Evolutionary conservation across 192 early-diverging fungal species (phyloP).

Genomic region (Coemansia aciculifera): DNA sequence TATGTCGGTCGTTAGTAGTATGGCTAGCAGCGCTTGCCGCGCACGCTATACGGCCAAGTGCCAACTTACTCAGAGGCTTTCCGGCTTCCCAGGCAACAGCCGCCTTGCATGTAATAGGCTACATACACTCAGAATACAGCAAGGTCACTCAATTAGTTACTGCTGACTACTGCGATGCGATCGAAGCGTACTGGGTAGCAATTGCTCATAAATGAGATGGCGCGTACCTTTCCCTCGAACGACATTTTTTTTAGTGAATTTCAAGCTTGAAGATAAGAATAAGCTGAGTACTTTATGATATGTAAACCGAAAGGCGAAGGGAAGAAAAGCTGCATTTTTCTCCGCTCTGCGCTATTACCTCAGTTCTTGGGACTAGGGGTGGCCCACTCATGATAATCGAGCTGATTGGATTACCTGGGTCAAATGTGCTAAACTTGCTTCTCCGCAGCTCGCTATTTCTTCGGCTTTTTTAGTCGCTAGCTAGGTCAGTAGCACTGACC

Average conservation of each 20-base stretch:
- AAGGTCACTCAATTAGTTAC: background rate
- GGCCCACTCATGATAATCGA: background rate
- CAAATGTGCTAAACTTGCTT: background rate
- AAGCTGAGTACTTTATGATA: background rate
- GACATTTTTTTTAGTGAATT: conserved; percentile 10
- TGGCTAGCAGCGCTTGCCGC: background rate
- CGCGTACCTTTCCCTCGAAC: conserved; percentile 30
- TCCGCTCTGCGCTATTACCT: background rate
- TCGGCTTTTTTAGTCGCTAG: background rate
- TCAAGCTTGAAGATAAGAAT: background rate
- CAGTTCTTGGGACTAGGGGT: background rate
- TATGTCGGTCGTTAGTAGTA: background rate
- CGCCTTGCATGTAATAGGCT: conserved; percentile 80
- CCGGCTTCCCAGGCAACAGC: conserved; percentile 94
- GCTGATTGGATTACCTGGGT: background rate
- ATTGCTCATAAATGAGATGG: background rate
- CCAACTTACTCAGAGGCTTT: conserved; percentile 82
- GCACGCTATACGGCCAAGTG: background rate
- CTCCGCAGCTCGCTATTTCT: background rate
- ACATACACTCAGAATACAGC: conserved; percentile 1
- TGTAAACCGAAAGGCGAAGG: background rate
- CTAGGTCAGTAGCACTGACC: background rate
- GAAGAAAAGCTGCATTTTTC: background rate
- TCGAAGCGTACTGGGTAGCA: background rate
- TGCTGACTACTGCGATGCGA: background rate